Evolutionary conservation across 139 green algal genomes (phyloP).

Genomic region (Picochlorum sp.): DNA sequence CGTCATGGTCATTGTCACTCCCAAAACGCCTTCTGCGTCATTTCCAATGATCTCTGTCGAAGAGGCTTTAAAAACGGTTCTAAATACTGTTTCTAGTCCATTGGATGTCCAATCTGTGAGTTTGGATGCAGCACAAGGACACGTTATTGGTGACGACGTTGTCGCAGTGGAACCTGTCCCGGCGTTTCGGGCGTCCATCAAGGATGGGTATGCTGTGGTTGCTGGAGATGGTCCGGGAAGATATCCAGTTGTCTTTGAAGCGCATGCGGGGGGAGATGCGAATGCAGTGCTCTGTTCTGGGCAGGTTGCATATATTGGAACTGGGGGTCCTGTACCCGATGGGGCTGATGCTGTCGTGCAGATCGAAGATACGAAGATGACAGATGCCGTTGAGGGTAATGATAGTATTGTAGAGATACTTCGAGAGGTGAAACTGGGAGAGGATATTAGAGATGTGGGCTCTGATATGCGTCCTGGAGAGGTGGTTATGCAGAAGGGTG

Average conservation of each 20-base stretch:
- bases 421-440: slow-evolving; percentile 28
- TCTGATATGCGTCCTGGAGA: slow-evolving; percentile 67
- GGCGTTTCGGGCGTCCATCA: slow-evolving; percentile 88
- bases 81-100: slow-evolving; percentile 34
- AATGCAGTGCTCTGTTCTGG: slow-evolving; percentile 27
- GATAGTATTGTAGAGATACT: slow-evolving; percentile 46
- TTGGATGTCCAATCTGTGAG: slow-evolving; percentile 40
- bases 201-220: slow-evolving; percentile 92
- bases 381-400: slow-evolving; percentile 13
- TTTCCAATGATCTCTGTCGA: slow-evolving; percentile 79
- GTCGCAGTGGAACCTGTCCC: slow-evolving; percentile 68
- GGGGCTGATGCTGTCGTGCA: slow-evolving; percentile 41
- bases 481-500: slow-evolving; percentile 57
- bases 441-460: slow-evolving; percentile 67
- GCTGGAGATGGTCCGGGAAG: slow-evolving; percentile 66
- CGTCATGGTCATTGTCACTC: neutral
- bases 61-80: slow-evolving; percentile 59
- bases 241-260: slow-evolving; percentile 67
- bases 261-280: slow-evolving; percentile 48
- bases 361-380: slow-evolving; percentile 68
- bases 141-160: slow-evolving; percentile 63
- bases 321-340: slow-evolving; percentile 45
- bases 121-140: slow-evolving; percentile 40
- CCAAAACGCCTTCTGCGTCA: slow-evolving; percentile 25
- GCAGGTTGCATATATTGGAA: slow-evolving; percentile 84